These are phyloP conservation scores for Lathyrus tuberosus DNA, from an alignment of 306 rosid genomes.

Conservation along the genomic window DNA sequence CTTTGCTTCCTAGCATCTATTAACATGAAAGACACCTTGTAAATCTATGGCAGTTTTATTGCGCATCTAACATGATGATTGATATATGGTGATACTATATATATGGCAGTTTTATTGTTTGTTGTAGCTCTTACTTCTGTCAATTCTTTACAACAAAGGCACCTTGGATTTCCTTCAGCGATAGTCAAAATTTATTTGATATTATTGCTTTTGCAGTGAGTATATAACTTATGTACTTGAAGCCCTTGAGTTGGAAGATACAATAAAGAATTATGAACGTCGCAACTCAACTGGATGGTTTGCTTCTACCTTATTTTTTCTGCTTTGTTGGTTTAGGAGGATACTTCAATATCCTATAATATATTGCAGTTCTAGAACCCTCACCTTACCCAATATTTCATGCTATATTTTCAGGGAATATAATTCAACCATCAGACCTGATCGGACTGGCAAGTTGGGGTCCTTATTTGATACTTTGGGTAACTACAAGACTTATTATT, in stretches of 20 bases:
- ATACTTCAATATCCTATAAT: slow-evolving; percentile 4
- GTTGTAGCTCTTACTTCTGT: slow-evolving; percentile 3
- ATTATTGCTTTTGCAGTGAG: slow-evolving; percentile 68
- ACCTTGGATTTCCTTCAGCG: slow-evolving; percentile 27
- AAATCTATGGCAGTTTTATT: background rate
- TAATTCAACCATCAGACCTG: slow-evolving; percentile 75
- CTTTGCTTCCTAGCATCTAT: slow-evolving; percentile 31
- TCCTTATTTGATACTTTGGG: slow-evolving; percentile 72
- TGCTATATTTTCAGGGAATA: slow-evolving; percentile 70
- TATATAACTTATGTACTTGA: slow-evolving; percentile 73
- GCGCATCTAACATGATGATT: slow-evolving; percentile 3
- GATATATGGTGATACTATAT: slow-evolving; percentile 18
- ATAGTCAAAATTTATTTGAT: slow-evolving; percentile 40
- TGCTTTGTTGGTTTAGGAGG: slow-evolving; percentile 14
- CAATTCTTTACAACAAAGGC: slow-evolving; percentile 26
- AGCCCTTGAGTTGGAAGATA: slow-evolving; percentile 97
- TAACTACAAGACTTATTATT: slow-evolving; percentile 43
- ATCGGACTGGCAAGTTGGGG: slow-evolving; percentile 77
- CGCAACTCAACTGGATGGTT: slow-evolving; percentile 88
- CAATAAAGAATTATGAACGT: slow-evolving; percentile 75
- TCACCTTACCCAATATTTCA: slow-evolving; percentile 28
- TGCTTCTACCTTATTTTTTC: slow-evolving; percentile 43
- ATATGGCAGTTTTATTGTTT: slow-evolving; percentile 14
- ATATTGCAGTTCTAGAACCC: slow-evolving; percentile 33
- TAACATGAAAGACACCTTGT: slow-evolving; percentile 14